Evolutionary conservation across 2,329 filamentous ascomycete genomes (phyloP).

Genomic region (Exophiala mesophila): DNA sequence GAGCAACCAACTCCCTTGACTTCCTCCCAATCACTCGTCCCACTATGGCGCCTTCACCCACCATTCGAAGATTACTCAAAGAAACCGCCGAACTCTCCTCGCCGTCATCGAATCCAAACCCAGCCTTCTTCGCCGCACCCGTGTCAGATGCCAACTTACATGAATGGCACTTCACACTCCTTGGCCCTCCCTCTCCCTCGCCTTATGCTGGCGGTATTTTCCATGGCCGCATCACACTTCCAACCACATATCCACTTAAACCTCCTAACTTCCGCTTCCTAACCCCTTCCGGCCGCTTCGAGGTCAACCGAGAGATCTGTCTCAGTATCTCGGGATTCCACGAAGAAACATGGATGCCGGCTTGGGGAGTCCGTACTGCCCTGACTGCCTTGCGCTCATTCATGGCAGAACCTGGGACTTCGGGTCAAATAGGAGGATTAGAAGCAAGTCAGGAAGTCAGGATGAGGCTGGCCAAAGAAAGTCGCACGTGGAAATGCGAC

Average conservation of each 20-base stretch:
- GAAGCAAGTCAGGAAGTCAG: constrained; percentile 68
- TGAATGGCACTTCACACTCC: constrained; percentile 98
- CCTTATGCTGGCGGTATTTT: constrained; percentile 80
- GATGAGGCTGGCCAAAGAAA: constrained; percentile 63
- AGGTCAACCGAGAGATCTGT: constrained; percentile 95
- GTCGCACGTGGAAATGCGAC: constrained; percentile 61
- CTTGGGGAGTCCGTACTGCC: constrained; percentile 92
- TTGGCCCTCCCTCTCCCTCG: constrained; percentile 73
- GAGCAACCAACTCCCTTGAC: too few species aligned
- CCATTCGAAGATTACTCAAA: constrained; percentile 52
- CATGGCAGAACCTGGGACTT: constrained; percentile 78
- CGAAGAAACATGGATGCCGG: constrained; percentile 97
- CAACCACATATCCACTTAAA: constrained; percentile 81
- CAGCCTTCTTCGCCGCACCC: constrained; percentile 80
- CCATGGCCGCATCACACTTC: constrained; percentile 90
- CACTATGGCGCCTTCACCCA: constrained; percentile 32
- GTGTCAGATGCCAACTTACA: constrained; percentile 80
- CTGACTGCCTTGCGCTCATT: constrained; percentile 74
- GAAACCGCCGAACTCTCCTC: constrained; percentile 82
- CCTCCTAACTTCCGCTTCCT: constrained; percentile 95
- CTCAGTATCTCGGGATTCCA: constrained; percentile 91
- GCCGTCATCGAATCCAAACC: constrained; percentile 66
- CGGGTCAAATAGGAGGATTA: constrained; percentile 84
- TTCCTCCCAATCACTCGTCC: too few species aligned
- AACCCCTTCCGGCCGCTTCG: constrained; percentile 87